Percentiles rank a stretch among this genome's conserved stretches.
phyloP scores from a whole-genome alignment of 208 protist genomes.

The Leishmania tarentolae region DNA sequence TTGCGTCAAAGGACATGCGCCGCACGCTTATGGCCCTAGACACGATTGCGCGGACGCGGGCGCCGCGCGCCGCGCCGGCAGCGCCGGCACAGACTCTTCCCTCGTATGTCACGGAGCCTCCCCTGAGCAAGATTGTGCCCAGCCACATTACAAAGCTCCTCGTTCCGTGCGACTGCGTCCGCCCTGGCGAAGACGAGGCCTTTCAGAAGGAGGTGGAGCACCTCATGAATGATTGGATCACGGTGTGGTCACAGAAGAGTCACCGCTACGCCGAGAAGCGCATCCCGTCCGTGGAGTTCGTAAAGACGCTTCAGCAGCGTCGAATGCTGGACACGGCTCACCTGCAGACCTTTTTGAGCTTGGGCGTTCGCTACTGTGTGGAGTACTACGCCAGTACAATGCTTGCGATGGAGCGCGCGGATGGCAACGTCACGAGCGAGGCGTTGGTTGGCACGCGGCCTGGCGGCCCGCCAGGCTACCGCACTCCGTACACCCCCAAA shows the following conservation, averaged over 20 bases:
- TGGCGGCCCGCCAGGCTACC: slow-evolving; percentile 70
- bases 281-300: slow-evolving; percentile 66
- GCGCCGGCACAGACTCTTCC: slow-evolving; percentile 32
- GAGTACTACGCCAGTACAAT: slow-evolving; percentile 87
- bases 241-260: slow-evolving; percentile 40
- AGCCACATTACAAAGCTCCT: slow-evolving; percentile 52
- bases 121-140: slow-evolving; percentile 57
- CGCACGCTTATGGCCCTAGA: slow-evolving; percentile 79
- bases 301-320: slow-evolving; percentile 79
- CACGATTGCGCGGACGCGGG: slow-evolving; percentile 53
- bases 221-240: slow-evolving; percentile 89
- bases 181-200: slow-evolving; percentile 49
- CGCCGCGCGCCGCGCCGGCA: slow-evolving; percentile 20
- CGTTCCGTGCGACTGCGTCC: slow-evolving; percentile 42
- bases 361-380: slow-evolving; percentile 85
- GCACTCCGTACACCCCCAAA: slow-evolving; percentile 56
- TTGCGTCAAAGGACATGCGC: slow-evolving; percentile 59
- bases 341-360: slow-evolving; percentile 81
- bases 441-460: slow-evolving; percentile 42
- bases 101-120: slow-evolving; percentile 47
- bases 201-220: slow-evolving; percentile 48
- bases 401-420: slow-evolving; percentile 76
- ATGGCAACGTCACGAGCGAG: slow-evolving; percentile 28
- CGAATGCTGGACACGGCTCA: slow-evolving; percentile 84
- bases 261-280: slow-evolving; percentile 50